Base-by-base conservation (phyloP, 768 basidiomycete genomes). In the Pleurotus eryngii region DNA sequence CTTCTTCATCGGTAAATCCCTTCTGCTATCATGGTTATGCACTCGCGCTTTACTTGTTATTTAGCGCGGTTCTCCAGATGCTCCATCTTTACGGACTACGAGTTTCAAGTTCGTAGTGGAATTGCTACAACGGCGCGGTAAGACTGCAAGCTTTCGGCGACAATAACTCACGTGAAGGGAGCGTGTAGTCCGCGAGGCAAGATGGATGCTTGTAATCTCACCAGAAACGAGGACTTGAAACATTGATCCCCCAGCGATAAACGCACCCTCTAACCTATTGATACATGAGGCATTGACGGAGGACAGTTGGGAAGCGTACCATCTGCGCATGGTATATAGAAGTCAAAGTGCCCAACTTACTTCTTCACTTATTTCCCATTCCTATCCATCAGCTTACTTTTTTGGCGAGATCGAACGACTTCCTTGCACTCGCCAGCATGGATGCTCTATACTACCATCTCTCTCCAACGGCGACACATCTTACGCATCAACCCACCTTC, bases 141-240 rank as follows among this genome's bases (percentile, higher is more conserved):
- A 2, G 20, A 2, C 30, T 35, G 14, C 43, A 17, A 45, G n/a
- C 14, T 48, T 1, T 5, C 51, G 51, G 51, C 4, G 42, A 20
- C 18, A 54, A 9, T 54, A 40, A 20, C 51, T 54, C 51, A 54
- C 51, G 51, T 42, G 51, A 17, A 18, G 35, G 51, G 27, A 54
- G 43, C 51, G 51, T 54, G 51, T 22, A 54, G 17, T 54, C 51
- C 51, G 51, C 20, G 2, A 54, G 51, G 35, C 51, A 2, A 51
- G 22, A 39, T 18, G 42, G 0, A 11, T 45, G 18, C 42, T 45
- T 43, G 14, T 20, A 42, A 54, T 54, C 35, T 24, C 39, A 42
- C 24, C 11, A 26, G 22, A 54, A 54, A 54, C 51, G 51, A 54
- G 51, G 51, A 39, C 51, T 42, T 54, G 51, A 54, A 54, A 54